Evolutionary conservation across 805 yeast species (phyloP), one percentile per base, ranked within the genome.

Genomic region (Wickerhamiella sergipiensis): DNA sequence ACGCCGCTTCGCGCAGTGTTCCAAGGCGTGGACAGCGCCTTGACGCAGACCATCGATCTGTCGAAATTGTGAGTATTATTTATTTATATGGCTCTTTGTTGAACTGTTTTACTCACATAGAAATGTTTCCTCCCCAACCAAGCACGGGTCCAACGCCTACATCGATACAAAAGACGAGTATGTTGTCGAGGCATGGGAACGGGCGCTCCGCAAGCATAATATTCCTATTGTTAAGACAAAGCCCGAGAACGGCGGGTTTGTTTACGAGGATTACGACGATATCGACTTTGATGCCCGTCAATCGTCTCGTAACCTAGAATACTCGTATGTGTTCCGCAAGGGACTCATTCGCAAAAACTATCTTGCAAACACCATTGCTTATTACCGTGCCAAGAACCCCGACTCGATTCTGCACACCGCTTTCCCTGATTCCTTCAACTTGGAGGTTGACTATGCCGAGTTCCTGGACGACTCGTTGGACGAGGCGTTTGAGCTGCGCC

Each of bases 401-500:
- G 65, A 68, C 0, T 79, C 89, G 1, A 68, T 79, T 1, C 70
- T 92, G 50, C 68, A 64, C 2, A 59, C 55, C 0, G 79, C 92
- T 1, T 80, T 79, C 53, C 90, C 97, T 0, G 85, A 79, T 50
- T 75, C 89, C 2, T 87, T 72, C 66, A 81, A 81, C 50, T 70
- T 92, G 31, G 97, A 92, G 61, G 77, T 92, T 21, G 97, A 90
- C 60, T 92, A 86, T 66, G 97, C 97, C 1, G 98, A 92, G 64
- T 92, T 92, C 59, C 69, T 92, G 48, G 97, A 92, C 59, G 98
- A 92, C 63, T 76, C 95, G 0, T 71, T 92, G 45, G 97, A 90
- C 64, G 98, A 92, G 60, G 81, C 85, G 39, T 89, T 84, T 70
- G 98, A 90, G 61, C 71, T 92, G 47, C 70, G 95, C 52, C 83